Evolutionary conservation across 169 alveolate species (phyloP).

Genomic region (Plasmodium coatneyi): DNA sequence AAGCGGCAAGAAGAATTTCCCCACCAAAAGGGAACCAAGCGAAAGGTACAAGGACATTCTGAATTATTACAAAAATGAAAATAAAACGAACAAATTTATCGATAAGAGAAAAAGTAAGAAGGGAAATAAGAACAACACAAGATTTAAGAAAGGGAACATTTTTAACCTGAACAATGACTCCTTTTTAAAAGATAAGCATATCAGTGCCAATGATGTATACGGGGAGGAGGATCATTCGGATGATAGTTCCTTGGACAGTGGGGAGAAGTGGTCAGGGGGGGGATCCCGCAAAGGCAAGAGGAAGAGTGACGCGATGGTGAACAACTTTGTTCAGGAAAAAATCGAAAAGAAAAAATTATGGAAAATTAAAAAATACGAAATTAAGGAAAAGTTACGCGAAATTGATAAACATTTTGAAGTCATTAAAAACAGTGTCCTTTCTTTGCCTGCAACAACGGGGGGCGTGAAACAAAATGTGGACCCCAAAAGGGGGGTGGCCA

Average conservation of each 20-base stretch:
- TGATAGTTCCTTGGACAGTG: background rate
- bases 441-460: background rate
- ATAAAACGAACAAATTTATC: constrained; percentile 74
- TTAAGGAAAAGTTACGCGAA: constrained; percentile 56
- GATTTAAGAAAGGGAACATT: constrained; percentile 21
- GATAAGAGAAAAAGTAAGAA: constrained; percentile 69
- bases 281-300: background rate
- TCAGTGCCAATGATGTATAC: constrained; percentile 31
- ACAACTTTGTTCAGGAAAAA: constrained; percentile 14
- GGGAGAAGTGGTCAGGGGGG: background rate
- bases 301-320: background rate
- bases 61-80: constrained; percentile 65
- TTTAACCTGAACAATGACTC: constrained; percentile 64
- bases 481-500: background rate
- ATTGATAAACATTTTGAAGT: constrained; percentile 70
- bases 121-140: constrained; percentile 11
- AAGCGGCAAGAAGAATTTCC: constrained; percentile 1
- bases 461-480: background rate
- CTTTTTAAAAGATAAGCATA: constrained; percentile 27
- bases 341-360: constrained; percentile 29
- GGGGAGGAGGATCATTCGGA: background rate
- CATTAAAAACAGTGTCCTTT: constrained; percentile 33
- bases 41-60: constrained; percentile 51
- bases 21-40: constrained; percentile 22
- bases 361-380: constrained; percentile 61